Conservation (phyloP, 2,329 filamentous ascomycete species). For the Fusarium coicis region DNA sequence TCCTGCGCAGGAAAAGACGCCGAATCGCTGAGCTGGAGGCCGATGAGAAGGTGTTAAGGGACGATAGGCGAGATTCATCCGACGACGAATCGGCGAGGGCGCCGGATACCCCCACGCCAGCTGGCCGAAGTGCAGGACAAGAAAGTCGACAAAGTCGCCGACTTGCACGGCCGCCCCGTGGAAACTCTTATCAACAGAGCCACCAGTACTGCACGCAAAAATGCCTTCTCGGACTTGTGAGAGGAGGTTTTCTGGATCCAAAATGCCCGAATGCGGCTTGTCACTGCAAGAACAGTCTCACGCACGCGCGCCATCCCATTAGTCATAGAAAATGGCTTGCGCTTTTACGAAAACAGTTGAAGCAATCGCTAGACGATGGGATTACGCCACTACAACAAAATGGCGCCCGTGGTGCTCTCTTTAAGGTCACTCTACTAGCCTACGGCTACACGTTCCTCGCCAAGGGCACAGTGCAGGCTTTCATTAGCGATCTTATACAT, state of each 20-base stretch:
- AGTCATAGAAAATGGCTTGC: not conserved
- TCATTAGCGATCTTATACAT: not conserved
- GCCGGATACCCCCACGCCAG: not conserved
- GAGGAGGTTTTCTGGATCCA: not conserved
- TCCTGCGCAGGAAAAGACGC: not conserved
- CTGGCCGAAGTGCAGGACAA: not conserved
- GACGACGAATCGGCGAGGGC: not conserved
- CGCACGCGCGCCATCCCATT: fast-evolving
- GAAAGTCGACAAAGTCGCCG: not conserved
- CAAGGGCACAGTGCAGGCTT: not conserved
- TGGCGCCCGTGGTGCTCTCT: fast-evolving
- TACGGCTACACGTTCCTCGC: not conserved
- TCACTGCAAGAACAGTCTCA: not conserved
- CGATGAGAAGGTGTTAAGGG: not conserved
- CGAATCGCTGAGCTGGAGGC: not conserved
- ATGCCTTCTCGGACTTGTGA: not conserved
- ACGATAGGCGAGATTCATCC: not conserved
- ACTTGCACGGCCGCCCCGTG: not conserved
- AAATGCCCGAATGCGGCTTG: fast-evolving
- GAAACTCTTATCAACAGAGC: fast-evolving
- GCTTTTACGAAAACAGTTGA: fast-evolving
- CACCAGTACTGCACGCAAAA: not conserved
- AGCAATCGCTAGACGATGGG: not conserved
- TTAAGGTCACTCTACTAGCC: not conserved
- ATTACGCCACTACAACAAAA: fast-evolving